Percentiles rank a stretch among this genome's conserved stretches.
Conservation (phyloP, 176 grass and related monocot genomes). For the Avena sativa region DNA sequence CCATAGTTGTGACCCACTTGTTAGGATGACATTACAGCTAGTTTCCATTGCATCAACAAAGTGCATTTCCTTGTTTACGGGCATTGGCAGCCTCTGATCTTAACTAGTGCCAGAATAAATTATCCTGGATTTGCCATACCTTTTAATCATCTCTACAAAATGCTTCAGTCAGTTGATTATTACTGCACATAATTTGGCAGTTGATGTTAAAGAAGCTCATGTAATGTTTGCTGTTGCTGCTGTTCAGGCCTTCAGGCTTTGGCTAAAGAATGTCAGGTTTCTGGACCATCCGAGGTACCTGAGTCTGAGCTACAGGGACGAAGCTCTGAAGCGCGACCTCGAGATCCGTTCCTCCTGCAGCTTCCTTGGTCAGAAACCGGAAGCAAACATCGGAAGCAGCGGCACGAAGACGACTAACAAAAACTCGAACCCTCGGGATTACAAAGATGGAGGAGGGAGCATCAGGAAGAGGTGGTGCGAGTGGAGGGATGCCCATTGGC, state of each 20-base stretch:
- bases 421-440: constrained; percentile 20
- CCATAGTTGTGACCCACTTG: neutral
- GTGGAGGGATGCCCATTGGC: constrained; percentile 91
- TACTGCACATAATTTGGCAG: neutral
- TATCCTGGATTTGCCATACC: neutral
- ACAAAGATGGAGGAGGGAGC: neutral
- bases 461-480: constrained; percentile 56
- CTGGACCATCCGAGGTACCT: constrained; percentile 84
- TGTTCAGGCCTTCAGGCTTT: constrained; percentile 78
- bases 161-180: neutral
- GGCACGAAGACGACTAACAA: neutral
- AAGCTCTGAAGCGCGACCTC: constrained; percentile 63
- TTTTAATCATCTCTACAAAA: constrained; percentile 10
- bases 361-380: constrained; percentile 39
- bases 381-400: constrained; percentile 16
- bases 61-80: neutral
- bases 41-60: neutral
- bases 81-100: neutral
- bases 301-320: constrained; percentile 57
- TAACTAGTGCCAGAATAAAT: neutral
- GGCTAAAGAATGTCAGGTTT: constrained; percentile 85
- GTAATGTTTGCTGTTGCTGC: neutral
- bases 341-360: constrained; percentile 46
- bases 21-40: no score
- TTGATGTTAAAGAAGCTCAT: neutral